Base-by-base conservation (phyloP, 139 green algal species). In the Asterochloris erici region DNA sequence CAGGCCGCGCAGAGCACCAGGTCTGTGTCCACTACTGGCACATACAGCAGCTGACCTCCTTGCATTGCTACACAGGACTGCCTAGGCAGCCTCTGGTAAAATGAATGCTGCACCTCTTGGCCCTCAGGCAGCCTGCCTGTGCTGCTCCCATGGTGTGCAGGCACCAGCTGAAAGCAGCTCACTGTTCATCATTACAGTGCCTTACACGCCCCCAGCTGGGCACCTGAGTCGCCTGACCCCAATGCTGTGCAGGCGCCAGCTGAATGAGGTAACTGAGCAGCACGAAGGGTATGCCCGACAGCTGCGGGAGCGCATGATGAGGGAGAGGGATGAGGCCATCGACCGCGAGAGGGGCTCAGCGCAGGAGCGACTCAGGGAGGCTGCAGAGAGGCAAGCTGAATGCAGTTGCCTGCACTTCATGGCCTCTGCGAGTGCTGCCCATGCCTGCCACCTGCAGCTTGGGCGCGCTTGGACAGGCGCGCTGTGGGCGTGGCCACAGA, bases 291-390 rank as follows among this genome's bases (percentile, higher is more conserved):
- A 82, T 60, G 75, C 83, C 28, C 77, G 71, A 14, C 79, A 86
- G 73, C 60, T 87, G 68, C 78, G 83, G 11, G 80, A 86, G 23
- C 77, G 78, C 6, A n/a, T 82, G 21, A 68, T 85, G 38, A 60
- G 28, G 0, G 86, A 90, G 63, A 66, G 68, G 23, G 84, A 86
- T 9, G 84, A 87, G 10, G 85, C 85, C 27, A 38, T 89, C 4
- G 87, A 89, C 74, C 63, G 75, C 0, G 87, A 93, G 78, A 63
- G 86, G 24, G 47, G 63, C 0, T 81, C 76, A 26, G 87, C 82
- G 15, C 66, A 82, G n/a, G 84, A 81, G 13, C 79, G 85, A 26
- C 66, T 86, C 26, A 68, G 85, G 28, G 85, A 89, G 27, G 78
- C 78, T n/a, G 79, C 69, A 38, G 84, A 88, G 68, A 73, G 86